Evolutionary conservation across 768 basidiomycete genomes (phyloP).

Genomic region (Hebeloma cylindrosporum): DNA sequence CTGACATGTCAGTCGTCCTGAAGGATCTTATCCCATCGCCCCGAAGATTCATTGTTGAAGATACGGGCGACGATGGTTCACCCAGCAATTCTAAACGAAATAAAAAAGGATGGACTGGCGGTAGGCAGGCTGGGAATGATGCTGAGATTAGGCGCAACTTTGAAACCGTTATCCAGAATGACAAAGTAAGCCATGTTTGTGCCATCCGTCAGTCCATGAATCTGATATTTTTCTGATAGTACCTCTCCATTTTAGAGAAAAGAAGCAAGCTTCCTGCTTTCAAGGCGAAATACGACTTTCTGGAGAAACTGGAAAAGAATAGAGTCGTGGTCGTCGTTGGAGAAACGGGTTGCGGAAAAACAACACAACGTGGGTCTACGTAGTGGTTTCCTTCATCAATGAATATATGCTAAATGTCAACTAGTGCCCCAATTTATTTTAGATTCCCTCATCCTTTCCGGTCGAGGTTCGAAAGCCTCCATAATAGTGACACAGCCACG

Average conservation of each 20-base stretch:
- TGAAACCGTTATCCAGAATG: slow-evolving; percentile 40
- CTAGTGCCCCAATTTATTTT: slow-evolving; percentile 88
- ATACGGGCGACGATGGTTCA: not conserved
- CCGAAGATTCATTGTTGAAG: slow-evolving; percentile 11
- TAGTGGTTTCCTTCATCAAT: not conserved
- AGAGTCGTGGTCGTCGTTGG: slow-evolving; percentile 85
- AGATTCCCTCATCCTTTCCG: slow-evolving; percentile 70
- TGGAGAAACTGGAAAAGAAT: slow-evolving; percentile 53
- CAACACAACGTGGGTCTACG: slow-evolving; percentile 65
- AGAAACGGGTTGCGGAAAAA: slow-evolving; percentile 93
- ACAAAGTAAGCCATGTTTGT: slow-evolving; percentile 29
- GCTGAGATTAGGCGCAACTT: slow-evolving; percentile 54
- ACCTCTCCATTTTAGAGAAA: slow-evolving; percentile 51
- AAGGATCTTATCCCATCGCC: slow-evolving; percentile 50
- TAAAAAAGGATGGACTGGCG: not conserved
- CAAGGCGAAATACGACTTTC: slow-evolving; percentile 59
- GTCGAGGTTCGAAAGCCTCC: slow-evolving; percentile 61
- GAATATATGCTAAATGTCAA: slow-evolving; percentile 1
- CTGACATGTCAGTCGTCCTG: slow-evolving; percentile 69
- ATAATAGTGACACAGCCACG: slow-evolving; percentile 91
- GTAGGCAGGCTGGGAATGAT: slow-evolving; percentile 24
- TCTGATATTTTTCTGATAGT: slow-evolving; percentile 31
- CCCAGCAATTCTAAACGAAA: not conserved
- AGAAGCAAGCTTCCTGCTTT: slow-evolving; percentile 79
- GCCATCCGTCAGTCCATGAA: not conserved